Evolutionary conservation across 2,329 filamentous ascomycete species (phyloP), one percentile per base, ranked within the genome.

Genomic region (Fusarium nisikadoi): DNA sequence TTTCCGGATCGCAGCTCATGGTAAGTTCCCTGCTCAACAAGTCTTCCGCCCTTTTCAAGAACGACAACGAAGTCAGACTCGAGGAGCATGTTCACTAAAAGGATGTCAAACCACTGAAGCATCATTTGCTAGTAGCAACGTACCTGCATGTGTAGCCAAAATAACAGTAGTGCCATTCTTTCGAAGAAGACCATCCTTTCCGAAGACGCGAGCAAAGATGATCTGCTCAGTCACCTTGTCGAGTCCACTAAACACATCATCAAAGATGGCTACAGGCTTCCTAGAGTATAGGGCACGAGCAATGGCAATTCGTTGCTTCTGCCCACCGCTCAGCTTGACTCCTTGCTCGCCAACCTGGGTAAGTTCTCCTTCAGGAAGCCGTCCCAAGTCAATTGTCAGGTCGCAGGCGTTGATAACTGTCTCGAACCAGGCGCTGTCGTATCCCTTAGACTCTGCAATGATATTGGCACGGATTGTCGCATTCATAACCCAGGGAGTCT

Each of bases 11-110:
- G 75, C 2, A 86, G 78, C 10, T 82, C 72, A 10, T 76, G 55
- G 47, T 84, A 86, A 1, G 73, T 79, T 6, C 79, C 79, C 60
- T 87, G 82, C 35, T 86, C 84, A 3, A 82, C 64, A 20, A 87
- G 72, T 4, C 71, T 79, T 0, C 85, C 84, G 5, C 81, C 76
- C 14, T 69, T 67, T 4, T 80, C 80, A 1, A 88, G 79, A 1
- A 81, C 83, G 56, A 87, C 80, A 12, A 88, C 81, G 41, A 84
- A 80, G 47, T 86, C 81, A 4, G 84, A 83, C 1, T 78, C 75
- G 0, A 83, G 81, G 2, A 87, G 72, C 6, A 73, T 70, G 33
- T 80, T 76, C 20, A 79, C 78, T 79, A 27, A 11, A 8, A 9
- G 3, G 9, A 13, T 29, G 20, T 68, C 8, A 68, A 50, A 16